Evolutionary conservation across 805 yeast species (phyloP).

Genomic region (Candida glaebosa): DNA sequence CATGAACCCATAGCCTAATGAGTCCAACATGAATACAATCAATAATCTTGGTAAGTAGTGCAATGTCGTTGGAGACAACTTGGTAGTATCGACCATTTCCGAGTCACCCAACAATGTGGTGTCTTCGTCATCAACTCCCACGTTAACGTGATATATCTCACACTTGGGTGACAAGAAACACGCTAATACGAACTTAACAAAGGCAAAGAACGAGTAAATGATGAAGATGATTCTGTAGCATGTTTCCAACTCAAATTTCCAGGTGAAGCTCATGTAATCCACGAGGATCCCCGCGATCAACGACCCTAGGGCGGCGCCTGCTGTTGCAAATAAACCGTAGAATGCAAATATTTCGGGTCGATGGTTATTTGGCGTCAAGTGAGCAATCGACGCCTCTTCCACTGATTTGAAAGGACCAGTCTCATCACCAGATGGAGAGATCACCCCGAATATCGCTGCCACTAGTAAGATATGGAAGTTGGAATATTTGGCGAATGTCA

Average conservation of each 20-base stretch:
- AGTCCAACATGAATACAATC: conserved; percentile 74
- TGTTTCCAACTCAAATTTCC: conserved; percentile 29
- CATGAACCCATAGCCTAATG: conserved; percentile 87
- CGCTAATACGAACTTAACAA: conserved; percentile 49
- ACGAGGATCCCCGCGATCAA: conserved; percentile 58
- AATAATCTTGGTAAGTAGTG: conserved; percentile 46
- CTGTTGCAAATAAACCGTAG: conserved; percentile 64
- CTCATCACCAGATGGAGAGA: conserved; percentile 86
- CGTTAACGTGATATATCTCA: conserved; percentile 36
- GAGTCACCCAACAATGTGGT: not conserved
- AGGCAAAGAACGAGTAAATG: conserved; percentile 53
- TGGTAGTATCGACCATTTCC: conserved; percentile 5
- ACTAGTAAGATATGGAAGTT: conserved; percentile 52
- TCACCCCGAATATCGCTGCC: conserved; percentile 82
- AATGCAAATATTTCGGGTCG: conserved; percentile 75
- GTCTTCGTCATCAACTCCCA: conserved; percentile 6
- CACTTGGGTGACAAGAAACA: conserved; percentile 49
- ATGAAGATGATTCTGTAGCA: conserved; percentile 59
- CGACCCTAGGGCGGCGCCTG: conserved; percentile 75
- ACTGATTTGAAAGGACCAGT: conserved; percentile 88
- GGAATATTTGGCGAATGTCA: conserved; percentile 54
- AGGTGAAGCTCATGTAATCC: conserved; percentile 35
- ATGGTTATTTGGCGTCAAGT: conserved; percentile 59
- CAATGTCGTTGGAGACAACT: conserved; percentile 41
- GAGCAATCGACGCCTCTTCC: conserved; percentile 81